These are phyloP conservation scores for Steccherinum ochraceum DNA, from an alignment of 768 basidiomycete species.

Conservation along the genomic window DNA sequence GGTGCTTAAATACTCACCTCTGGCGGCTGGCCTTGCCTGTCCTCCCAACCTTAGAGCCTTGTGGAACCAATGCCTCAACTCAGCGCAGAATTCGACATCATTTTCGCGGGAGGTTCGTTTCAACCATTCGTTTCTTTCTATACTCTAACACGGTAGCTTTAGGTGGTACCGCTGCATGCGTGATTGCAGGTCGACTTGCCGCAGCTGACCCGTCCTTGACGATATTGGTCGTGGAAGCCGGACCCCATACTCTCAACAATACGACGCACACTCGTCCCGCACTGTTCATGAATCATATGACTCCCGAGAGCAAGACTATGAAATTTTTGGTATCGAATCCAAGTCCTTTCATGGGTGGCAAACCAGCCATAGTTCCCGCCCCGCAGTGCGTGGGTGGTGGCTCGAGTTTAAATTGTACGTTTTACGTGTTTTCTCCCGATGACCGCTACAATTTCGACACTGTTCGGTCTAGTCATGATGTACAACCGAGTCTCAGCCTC, in stretches of 20 bases:
- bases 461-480: conserved; percentile 20
- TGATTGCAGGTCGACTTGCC: conserved; percentile 49
- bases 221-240: conserved; percentile 58
- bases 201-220: conserved; percentile 46
- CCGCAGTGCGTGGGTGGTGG: conserved; percentile 58
- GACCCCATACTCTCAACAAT: conserved; percentile 41
- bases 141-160: background rate
- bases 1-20: no score
- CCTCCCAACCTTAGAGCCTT: no score
- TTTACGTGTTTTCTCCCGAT: no score
- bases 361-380: conserved; percentile 34
- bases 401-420: conserved; percentile 53
- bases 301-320: conserved; percentile 33
- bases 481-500: conserved; percentile 52
- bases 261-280: conserved; percentile 48
- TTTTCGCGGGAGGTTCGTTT: conserved; percentile 21
- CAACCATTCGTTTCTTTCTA: background rate
- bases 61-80: no score
- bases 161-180: conserved; percentile 50
- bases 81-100: conserved; percentile 7
- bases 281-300: conserved; percentile 38
- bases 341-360: conserved; percentile 38
- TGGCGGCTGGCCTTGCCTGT: no score
- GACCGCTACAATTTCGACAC: no score
- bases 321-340: conserved; percentile 33